Conservation (phyloP, 306 rosid species). For the Betula pendula region DNA sequence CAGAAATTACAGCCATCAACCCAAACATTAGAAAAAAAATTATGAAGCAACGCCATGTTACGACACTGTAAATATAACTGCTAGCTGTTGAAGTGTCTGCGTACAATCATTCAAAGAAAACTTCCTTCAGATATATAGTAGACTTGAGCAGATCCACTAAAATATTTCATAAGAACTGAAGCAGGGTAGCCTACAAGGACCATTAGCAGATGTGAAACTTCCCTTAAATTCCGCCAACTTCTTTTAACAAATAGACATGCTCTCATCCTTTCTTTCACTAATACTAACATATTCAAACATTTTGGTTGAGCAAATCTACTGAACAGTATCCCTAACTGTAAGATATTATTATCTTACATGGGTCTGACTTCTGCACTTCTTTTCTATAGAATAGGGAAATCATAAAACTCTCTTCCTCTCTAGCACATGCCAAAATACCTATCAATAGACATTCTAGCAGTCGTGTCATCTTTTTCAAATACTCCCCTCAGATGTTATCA, state of each 20-base stretch:
- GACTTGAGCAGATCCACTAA: neutral
- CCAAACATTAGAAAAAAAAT: neutral
- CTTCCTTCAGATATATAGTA: neutral
- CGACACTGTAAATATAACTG: neutral
- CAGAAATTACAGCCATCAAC: neutral
- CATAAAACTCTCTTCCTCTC: neutral
- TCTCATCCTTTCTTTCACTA: neutral
- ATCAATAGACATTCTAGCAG: neutral
- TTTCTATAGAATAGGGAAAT: neutral
- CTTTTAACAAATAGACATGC: neutral
- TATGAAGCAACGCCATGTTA: neutral
- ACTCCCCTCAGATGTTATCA: neutral
- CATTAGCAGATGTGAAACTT: neutral
- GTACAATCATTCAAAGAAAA: neutral
- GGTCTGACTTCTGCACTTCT: neutral
- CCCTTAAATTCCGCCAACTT: neutral
- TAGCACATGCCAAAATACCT: neutral
- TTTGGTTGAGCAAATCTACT: neutral
- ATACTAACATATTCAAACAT: neutral
- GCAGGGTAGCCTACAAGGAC: neutral
- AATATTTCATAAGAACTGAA: neutral
- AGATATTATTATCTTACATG: neutral
- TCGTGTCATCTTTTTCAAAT: neutral
- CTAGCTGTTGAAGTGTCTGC: neutral
- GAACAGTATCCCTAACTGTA: neutral